Evolutionary conservation across 2,329 filamentous ascomycete species (phyloP), one percentile per base, ranked within the genome.

Genomic region (Anthostomella pinea): DNA sequence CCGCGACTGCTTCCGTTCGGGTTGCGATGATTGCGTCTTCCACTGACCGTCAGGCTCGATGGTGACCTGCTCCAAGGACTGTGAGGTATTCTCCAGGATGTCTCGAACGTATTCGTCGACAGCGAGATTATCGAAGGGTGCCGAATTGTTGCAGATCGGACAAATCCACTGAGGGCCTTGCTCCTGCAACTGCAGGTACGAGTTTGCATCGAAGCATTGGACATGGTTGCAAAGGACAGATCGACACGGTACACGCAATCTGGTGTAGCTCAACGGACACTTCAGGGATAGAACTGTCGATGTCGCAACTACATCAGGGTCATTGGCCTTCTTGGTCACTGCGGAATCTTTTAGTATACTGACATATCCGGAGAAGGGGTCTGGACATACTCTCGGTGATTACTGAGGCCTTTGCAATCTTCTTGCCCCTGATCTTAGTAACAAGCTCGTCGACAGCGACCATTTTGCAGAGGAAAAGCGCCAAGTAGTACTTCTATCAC

Each of bases 141-240:
- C 83, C 0, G 78, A 66, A 56, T 90, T 94, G 63, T 84, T 91
- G 68, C 93, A 98, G 15, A 96, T 83, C 1, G 93, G 93, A 55
- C 93, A 98, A n/a, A 81, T 73, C 93, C 93, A 98, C 13, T 93
- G 94, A 0, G 93, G 93, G 0, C 88, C 91, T 67, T 98, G 93
- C 59, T 97, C 89, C 59, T 97, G 91, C 18, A 98, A 68, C 53
- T 95, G 87, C 14, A 98, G 73, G 58, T 96, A 98, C 2, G 88
- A 94, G 3, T 80, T 83, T 3, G 86, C 91, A 60, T 98, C 93
- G 52, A 97, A 98, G 59, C 93, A 98, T 58, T 95, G 88, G 17
- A 93, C 86, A 60, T 98, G 93, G 3, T 79, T 83, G 66, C 93
- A 98, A 21, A 81, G 66, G 3, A 80, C 73, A 4, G 87, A 87